Evolutionary conservation across 805 yeast genomes (phyloP), one percentile per base, ranked within the genome.

Genomic region (Wickerhamomyces rabaulensis): DNA sequence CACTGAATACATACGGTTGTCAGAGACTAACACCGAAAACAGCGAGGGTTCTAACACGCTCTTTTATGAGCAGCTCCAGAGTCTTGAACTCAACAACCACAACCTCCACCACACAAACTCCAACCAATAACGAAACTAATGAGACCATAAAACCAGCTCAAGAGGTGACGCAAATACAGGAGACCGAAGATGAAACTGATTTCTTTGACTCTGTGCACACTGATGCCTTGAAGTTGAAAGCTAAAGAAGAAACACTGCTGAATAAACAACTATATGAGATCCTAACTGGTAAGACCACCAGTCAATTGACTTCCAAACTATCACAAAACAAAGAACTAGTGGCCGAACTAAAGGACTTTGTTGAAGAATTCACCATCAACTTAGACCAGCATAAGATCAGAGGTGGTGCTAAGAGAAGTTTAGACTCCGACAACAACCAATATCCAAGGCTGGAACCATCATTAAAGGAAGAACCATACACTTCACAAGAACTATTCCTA

Each of bases 401-500:
- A 39, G 44, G 43, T 23, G 40, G 40, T 12, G 39, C 31, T 8
- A 22, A 33, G 12, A 33, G 23, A n/a, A 23, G 45, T 2, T 25
- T 42, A 15, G 41, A 45, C 17, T 46, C 52, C 20, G 46, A 48
- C 38, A 19, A 39, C 5, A 55, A 51, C 16, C 61, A 63, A 38
- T 84, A 73, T 63, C 94, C 96, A 41, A 75, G 76, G 52, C 73
- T 90, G 50, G 74, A 75, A 43, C 80, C 82, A 35, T 76, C 92
- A 0, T 70, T 77, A 9, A 73, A 71, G 37, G 73, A 74, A 47
- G 81, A 79, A 63, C 80, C 91, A 36, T 91, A 87, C 65, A 76
- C 95, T 1, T 66, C 71, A 37, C 89, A 87, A 55, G 97, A 91
- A 65, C 73, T 90, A 42, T 82, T 76, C 52, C 70, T 87, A 51